These are phyloP conservation scores for Paracorniculantispora psalliotae DNA, from an alignment of 2,329 filamentous ascomycete genomes.

Conservation along the genomic window DNA sequence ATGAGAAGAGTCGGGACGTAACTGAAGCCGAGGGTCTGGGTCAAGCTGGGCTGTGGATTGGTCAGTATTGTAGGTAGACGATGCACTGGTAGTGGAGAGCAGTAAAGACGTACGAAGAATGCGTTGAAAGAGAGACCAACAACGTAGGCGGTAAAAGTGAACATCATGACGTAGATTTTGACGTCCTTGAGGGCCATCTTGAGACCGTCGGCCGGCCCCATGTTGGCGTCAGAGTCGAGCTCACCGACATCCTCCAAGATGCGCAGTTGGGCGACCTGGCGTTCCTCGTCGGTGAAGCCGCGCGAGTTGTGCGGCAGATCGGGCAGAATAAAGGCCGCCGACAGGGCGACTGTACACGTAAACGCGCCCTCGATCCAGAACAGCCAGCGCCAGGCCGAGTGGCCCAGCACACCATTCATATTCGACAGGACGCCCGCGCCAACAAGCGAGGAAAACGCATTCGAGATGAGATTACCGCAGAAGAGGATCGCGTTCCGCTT, in stretches of 20 bases:
- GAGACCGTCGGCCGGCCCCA: slow-evolving; percentile 48
- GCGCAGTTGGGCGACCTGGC: slow-evolving; percentile 47
- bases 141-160: slow-evolving; percentile 57
- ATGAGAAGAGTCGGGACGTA: slow-evolving; percentile 51
- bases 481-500: slow-evolving; percentile 53
- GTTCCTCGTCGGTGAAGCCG: slow-evolving; percentile 57
- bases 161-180: slow-evolving; percentile 61
- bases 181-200: slow-evolving; percentile 55
- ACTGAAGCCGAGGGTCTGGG: slow-evolving; percentile 46
- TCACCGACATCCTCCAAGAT: slow-evolving; percentile 56
- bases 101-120: slow-evolving; percentile 44
- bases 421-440: slow-evolving; percentile 54
- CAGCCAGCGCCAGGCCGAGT: slow-evolving; percentile 57
- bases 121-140: slow-evolving; percentile 54
- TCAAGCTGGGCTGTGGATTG: slow-evolving; percentile 40
- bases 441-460: slow-evolving; percentile 55
- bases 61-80: slow-evolving; percentile 9
- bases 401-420: slow-evolving; percentile 50
- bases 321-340: slow-evolving; percentile 44
- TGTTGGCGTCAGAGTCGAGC: slow-evolving; percentile 47
- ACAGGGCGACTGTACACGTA: slow-evolving; percentile 45
- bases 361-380: slow-evolving; percentile 54
- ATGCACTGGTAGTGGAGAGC: background rate
- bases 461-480: slow-evolving; percentile 55
- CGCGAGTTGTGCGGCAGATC: slow-evolving; percentile 52